Evolutionary conservation across 805 yeast genomes (phyloP), one percentile per base, ranked within the genome.

Genomic region (Spathaspora boniae): DNA sequence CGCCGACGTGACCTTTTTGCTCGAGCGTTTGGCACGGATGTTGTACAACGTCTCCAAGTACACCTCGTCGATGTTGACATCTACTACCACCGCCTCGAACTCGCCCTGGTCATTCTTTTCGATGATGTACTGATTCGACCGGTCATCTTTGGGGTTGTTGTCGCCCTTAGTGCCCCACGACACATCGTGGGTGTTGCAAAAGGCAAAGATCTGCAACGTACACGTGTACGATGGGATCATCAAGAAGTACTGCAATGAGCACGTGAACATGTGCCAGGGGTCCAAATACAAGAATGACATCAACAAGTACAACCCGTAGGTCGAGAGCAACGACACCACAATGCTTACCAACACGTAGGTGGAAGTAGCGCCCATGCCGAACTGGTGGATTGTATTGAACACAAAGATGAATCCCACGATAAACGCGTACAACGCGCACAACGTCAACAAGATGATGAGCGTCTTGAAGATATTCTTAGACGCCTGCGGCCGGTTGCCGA

Each of bases 91-190:
- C 26, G 87, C 83, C 53, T 85, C 89, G 34, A 65, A 67, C 43
- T 80, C 82, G 34, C 95, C 95, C 39, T 82, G 75, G 36, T 83
- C 93, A 42, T 82, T 82, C 53, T 84, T 81, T 33, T 77, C 81
- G 43, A 86, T 83, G 20, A 85, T 84, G 33, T 95, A 95, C 29
- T 85, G 81, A 31, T 95, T 89, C 24, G 82, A 67, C 42, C 76
- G 82, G 44, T 77, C 76, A 14, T 78, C 74, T 25, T 59, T 55
- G 30, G 78, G 82, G 41, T 75, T 76, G 44, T 82, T 84, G 42
- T 89, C 96, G 47, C 98, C 98, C 57, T 91, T 91, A 2, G 98
- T 91, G 62, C 98, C 98, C 98, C 98, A 91, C 0, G 96, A 85
- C 33, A 93, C 96, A 68, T 91, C 98, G 62, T 91, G 98, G 3